Base-by-base conservation (phyloP, 2,329 filamentous ascomycete species). In the Niveomyces coronatus region DNA sequence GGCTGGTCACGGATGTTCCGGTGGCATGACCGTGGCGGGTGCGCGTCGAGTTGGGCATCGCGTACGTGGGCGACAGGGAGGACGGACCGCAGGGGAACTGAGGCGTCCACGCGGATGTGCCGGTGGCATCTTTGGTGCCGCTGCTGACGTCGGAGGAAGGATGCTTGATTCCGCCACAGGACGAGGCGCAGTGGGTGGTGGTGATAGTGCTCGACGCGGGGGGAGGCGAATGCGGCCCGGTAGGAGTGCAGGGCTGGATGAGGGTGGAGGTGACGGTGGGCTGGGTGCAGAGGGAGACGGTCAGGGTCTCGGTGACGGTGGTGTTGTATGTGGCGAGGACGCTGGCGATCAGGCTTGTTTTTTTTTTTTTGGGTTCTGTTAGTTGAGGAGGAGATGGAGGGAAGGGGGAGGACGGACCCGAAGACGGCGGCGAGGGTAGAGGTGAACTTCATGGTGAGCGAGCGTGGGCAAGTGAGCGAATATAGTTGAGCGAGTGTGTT, bases 301-400 rank as follows among this genome's bases (percentile, higher is more conserved):
- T 58, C 29, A 45, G 33, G 6, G 47, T 49, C 37, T 48, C 46
- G 7, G 55, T 58, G 15, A 59, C 50, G 8, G 58, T 61, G 6
- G 55, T 55, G 4, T 49, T 42, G 2, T 47, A 42, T 6, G 47
- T 46, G 20, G 55, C 54, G 15, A 16, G 38, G 14, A 45, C 53
- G 14, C 50, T 22, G 23, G 45, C n/a, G n/a, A n/a, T 41, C 6
- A 33, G 16, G 3, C 47, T 48, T 16, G 7, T 6, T 13, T 14
- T 11, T 16, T 11, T 6, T 13, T 14, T 11, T 35, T 56, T 59
- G 36, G 17, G 11, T 17, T 37, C 15, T 45, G 43, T 49, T 18
- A 49, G 40, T 31, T 36, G 13, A 23, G 8, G 15, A 28, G 29
- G 5, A 35, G 32, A 4, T 9, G 32, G 30, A 6, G 4, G 14